Evolutionary conservation across 768 basidiomycete species (phyloP), one percentile per base, ranked within the genome.

Genomic region (Mycena kentingensis): DNA sequence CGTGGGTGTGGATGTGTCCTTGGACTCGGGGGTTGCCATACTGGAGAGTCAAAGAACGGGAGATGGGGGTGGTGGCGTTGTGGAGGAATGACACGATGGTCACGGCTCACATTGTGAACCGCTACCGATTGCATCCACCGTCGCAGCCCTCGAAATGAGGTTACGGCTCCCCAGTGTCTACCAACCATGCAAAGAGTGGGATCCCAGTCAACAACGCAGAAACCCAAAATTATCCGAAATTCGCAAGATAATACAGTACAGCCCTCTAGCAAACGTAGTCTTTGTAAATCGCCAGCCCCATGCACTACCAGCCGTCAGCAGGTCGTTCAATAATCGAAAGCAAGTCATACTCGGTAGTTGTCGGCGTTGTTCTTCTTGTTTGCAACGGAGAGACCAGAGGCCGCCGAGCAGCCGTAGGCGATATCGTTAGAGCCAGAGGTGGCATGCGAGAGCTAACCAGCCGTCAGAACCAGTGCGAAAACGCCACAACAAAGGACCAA

Each of bases 321-420:
- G 11, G 19, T 26, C 16, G 8, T 16, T 16, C 16, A 16, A 8
- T 8, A 32, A 8, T 4, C 21, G 35, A 28, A 27, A 4, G 31
- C n/a, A 22, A 18, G 19, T 8, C 52, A 6, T 25, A 54, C 53
- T 37, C 51, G 15, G 22, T 57, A 52, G 19, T 52, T 57, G 46
- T 57, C 55, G 5, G 55, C 51, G 36, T 57, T 57, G 10, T 31
- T 37, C 45, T 43, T 49, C 51, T 57, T 57, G 51, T 52, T 24
- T 6, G 25, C 51, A 21, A 21, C 22, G 4, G 25, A 28, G 18
- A 57, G 41, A 1, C 15, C 2, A 16, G 51, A 45, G 18, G 44
- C 46, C 1, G 25, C 39, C 22, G 51, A 31, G 51, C 55, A 57
- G 6, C 55, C 55, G 24, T 57, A 57, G 11, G 46, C 39, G 11